Percentiles rank a stretch among this genome's conserved stretches.
phyloP scores from a whole-genome alignment of 768 basidiomycete genomes.

The Suillus occidentalis region DNA sequence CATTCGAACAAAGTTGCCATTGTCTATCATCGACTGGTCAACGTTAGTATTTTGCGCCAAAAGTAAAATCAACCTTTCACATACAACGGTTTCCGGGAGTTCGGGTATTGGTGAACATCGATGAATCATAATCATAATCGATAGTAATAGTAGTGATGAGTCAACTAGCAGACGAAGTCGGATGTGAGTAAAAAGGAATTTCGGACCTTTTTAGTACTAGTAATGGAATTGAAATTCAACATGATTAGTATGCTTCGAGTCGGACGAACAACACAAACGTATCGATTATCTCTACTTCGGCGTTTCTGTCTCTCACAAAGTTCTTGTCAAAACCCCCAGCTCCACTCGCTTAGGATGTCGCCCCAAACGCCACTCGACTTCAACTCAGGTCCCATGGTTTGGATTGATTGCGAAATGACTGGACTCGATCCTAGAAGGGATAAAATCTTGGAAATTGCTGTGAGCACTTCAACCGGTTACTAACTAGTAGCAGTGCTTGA shows the following conservation, averaged over 20 bases:
- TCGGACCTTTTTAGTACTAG: neutral
- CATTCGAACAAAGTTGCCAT: no score
- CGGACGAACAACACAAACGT: neutral
- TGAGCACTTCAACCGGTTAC: constrained; percentile 26
- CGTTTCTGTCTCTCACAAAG: neutral
- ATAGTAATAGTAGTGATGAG: no score
- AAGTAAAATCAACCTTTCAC: neutral
- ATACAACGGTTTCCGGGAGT: neutral
- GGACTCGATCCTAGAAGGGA: constrained; percentile 68
- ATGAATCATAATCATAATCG: no score
- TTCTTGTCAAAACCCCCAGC: neutral
- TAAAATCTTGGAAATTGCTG: constrained; percentile 80
- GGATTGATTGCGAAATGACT: constrained; percentile 91
- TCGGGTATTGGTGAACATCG: neutral
- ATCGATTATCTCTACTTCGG: neutral
- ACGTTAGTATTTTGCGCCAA: neutral
- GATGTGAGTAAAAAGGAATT: neutral
- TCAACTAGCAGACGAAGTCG: no score
- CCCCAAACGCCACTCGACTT: constrained; percentile 40
- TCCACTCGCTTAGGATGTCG: constrained; percentile 7
- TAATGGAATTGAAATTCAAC: no score
- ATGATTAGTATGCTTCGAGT: neutral
- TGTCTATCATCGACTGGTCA: neutral
- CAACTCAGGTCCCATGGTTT: constrained; percentile 67
- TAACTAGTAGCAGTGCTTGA: neutral